Evolutionary conservation across 345 rosid species (phyloP), one percentile per base, ranked within the genome.

Genomic region (Linum usitatissimum): DNA sequence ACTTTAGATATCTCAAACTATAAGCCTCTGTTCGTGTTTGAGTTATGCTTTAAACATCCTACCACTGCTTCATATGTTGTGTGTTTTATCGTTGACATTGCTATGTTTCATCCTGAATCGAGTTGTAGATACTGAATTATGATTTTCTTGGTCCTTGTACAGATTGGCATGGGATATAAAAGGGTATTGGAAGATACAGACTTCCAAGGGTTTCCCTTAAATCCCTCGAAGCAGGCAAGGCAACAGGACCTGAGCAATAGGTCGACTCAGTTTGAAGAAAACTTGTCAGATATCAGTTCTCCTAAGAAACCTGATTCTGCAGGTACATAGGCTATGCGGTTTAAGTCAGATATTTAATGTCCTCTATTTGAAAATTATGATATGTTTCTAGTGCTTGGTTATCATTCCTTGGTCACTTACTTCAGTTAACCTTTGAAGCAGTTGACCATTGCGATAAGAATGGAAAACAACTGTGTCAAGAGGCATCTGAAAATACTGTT

Each of bases 371-470:
- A 13, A 7, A 45, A 7, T 15, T 45, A 12, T 45, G 30, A 20
- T 20, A 4, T 19, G 30, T 55, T 55, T 55, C 6, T 18, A 28
- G 23, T 20, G 6, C 7, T 55, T 55, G 59, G 2, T 10, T 9
- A 15, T 55, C 13, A 30, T 23, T 23, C 28, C 28, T 23, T 23
- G 6, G 20, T 28, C 30, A 18, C 6, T 55, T 18, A 55, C 18
- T 55, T 28, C 14, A 9, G 28, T 45, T 55, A n/a, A 12, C 21
- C 28, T 8, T 55, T 55, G 30, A 19, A 9, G 51, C 59, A 75
- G 78, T 60, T 70, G 75, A 68, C 62, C 49, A 56, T 66, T 72
- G 63, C 62, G 69, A 64, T 21, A 61, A 71, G 49, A 30, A 71
- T 66, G 42, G 23, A 59, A 69, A 72, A 54, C 53, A 53, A 51